phyloP scores from a whole-genome alignment of 192 early-diverging fungal species.

The Coemansia asiatica region DNA sequence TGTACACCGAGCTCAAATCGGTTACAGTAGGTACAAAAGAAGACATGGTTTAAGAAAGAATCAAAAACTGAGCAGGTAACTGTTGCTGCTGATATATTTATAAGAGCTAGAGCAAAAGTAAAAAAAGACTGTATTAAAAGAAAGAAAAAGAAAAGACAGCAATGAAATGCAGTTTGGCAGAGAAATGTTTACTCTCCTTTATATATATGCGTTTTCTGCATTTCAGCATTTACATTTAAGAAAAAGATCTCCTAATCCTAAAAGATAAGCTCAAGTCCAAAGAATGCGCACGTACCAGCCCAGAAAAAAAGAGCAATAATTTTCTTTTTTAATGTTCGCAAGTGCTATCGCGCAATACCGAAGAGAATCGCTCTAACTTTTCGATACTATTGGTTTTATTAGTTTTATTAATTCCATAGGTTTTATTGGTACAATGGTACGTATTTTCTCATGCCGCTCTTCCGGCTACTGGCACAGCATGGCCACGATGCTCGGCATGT shows the following conservation, averaged over 20 bases:
- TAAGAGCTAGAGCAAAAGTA: background rate
- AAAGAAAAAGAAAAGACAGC: background rate
- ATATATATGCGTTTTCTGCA: background rate
- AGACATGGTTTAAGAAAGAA: background rate
- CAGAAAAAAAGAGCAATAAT: background rate
- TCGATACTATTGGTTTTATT: too few species aligned
- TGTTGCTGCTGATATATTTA: background rate
- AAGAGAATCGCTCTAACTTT: too few species aligned
- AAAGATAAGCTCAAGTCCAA: background rate
- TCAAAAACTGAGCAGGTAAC: too few species aligned
- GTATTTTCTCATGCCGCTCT: background rate
- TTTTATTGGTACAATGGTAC: too few species aligned
- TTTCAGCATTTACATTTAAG: background rate
- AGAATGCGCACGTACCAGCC: background rate
- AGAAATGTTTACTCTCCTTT: background rate
- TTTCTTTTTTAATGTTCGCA: background rate
- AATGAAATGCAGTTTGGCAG: background rate
- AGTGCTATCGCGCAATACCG: background rate
- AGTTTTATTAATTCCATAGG: too few species aligned
- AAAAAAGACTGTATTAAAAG: background rate
- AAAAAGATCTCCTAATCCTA: background rate
- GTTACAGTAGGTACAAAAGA: constrained; percentile 18
- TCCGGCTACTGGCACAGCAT: constrained; percentile 27
- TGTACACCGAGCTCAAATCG: constrained; percentile 34
- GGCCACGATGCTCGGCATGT: constrained; percentile 29